These are phyloP conservation scores for Metschnikowia similis DNA, from an alignment of 805 yeast genomes.

Conservation along the genomic window DNA sequence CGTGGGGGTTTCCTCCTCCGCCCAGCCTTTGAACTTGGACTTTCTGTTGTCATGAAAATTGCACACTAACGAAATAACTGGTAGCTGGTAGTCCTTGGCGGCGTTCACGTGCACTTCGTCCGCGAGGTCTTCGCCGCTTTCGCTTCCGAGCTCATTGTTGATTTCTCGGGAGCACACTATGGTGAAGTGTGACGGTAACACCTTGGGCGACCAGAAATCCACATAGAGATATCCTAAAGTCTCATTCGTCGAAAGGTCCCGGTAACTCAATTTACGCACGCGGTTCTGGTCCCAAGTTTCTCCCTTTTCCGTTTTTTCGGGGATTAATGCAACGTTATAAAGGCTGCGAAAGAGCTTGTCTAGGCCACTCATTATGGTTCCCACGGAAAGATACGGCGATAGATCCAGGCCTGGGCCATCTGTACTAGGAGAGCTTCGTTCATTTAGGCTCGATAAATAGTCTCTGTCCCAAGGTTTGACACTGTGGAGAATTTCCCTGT, in stretches of 20 bases:
- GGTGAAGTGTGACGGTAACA: conserved; percentile 93
- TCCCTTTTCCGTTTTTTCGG: conserved; percentile 57
- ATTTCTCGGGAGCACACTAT: conserved; percentile 89
- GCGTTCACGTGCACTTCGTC: conserved; percentile 33
- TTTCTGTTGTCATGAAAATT: conserved; percentile 46
- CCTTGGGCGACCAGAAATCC: conserved; percentile 75
- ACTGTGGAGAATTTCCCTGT: conserved; percentile 38
- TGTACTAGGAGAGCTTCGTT: conserved; percentile 20
- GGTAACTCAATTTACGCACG: conserved; percentile 77
- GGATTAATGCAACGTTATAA: conserved; percentile 73
- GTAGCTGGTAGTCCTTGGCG: conserved; percentile 65
- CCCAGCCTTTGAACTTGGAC: conserved; percentile 24
- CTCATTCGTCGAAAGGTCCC: conserved; percentile 47
- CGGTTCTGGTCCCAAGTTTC: conserved; percentile 82
- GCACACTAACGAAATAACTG: conserved; percentile 86
- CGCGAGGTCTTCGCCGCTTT: conserved; percentile 20
- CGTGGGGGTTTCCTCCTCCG: conserved; percentile 38
- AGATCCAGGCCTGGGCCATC: conserved; percentile 40
- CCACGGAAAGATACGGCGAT: conserved; percentile 74
- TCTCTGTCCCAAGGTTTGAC: conserved; percentile 94
- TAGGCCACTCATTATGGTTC: conserved; percentile 80
- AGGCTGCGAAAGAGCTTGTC: conserved; percentile 64
- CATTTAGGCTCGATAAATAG: conserved; percentile 35
- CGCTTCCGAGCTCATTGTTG: conserved; percentile 38
- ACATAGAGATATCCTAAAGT: conserved; percentile 80